Evolutionary conservation across 371 early-diverging fungal genomes (phyloP), one percentile per base, ranked within the genome.

Genomic region (Saksenaea oblongispora): DNA sequence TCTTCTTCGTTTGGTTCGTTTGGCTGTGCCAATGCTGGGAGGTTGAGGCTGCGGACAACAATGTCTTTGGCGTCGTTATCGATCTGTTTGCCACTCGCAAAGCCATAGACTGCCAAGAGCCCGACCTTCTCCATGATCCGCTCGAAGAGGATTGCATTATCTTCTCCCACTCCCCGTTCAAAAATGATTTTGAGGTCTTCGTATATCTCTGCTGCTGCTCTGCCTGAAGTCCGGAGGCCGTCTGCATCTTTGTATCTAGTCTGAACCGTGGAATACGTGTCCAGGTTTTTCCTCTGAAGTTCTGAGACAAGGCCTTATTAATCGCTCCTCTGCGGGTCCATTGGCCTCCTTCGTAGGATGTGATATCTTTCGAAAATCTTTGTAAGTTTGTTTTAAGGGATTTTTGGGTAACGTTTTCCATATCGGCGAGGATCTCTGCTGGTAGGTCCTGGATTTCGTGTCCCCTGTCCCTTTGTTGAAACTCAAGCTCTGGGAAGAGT

Each of bases 161-260:
- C 15, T 42, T 3, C 5, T 5, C 17, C 17, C 17, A 5, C 17
- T 5, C 17, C 44, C 44, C 44, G 1, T 10, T 42, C 15, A n/a
- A 42, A 5, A 17, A 10, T 15, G 11, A 15, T 5, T 15, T 54
- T 34, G 37, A 62, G 42, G 15, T 62, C 42, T 26, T 39, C 42
- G 22, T 34, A 56, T 0, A 56, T 5, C 17, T 62, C 63, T 17
- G 63, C 56, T 14, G 63, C 47, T n/a, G 56, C 63, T 54, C 63
- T 18, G 24, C 34, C 63, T 17, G 26, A 8, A 1, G 24, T n/a
- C 13, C 63, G 15, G 24, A 44, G 18, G 4, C 26, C 18, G 13
- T 62, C 63, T 22, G 41, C 15, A 13, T 56, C n/a, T 18, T 56
- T 62, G 56, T 56, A 62, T 42, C 5, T 5, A 36, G 36, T 13